phyloP scores from a whole-genome alignment of 352 stramenopile species.

The Phytophthora hybrid region DNA sequence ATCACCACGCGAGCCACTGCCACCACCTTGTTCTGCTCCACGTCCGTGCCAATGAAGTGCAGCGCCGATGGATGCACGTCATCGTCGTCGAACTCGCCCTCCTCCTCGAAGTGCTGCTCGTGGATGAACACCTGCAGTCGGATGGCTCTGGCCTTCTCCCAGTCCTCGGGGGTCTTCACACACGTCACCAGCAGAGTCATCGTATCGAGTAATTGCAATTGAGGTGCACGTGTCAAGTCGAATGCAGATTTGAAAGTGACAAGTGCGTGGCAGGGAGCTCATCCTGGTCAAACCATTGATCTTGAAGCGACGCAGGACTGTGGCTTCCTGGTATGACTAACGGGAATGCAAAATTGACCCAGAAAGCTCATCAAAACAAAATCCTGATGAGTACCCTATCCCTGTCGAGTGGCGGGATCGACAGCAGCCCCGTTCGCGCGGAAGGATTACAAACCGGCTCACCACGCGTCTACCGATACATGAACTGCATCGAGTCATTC shows the following conservation, averaged over 20 bases:
- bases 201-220: constrained; percentile 3
- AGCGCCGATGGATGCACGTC: constrained; percentile 50
- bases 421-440: neutral
- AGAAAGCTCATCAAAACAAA: constrained; percentile 20
- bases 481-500: neutral
- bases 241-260: constrained; percentile 25
- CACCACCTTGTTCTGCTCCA: constrained; percentile 60
- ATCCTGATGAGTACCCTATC: constrained; percentile 15
- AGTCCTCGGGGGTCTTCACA: constrained; percentile 52
- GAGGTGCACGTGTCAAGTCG: neutral
- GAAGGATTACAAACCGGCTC: neutral
- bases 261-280: constrained; percentile 17
- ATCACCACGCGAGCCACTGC: constrained; percentile 54
- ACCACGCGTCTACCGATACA: neutral
- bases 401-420: neutral
- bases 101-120: constrained; percentile 51
- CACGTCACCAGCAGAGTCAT: constrained; percentile 52
- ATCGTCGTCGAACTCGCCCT: constrained; percentile 48
- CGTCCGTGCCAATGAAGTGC: constrained; percentile 61
- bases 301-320: constrained; percentile 15
- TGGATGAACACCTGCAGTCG: constrained; percentile 59
- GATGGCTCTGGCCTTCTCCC: constrained; percentile 49
- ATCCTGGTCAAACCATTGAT: constrained; percentile 13
- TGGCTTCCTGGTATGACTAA: constrained; percentile 17
- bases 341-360: neutral